A percentile compares a stretch with the other conserved stretches of the same genome.
Evolutionary conservation across 106 monocot species (phyloP).

Genomic region (Acorus calamus): DNA sequence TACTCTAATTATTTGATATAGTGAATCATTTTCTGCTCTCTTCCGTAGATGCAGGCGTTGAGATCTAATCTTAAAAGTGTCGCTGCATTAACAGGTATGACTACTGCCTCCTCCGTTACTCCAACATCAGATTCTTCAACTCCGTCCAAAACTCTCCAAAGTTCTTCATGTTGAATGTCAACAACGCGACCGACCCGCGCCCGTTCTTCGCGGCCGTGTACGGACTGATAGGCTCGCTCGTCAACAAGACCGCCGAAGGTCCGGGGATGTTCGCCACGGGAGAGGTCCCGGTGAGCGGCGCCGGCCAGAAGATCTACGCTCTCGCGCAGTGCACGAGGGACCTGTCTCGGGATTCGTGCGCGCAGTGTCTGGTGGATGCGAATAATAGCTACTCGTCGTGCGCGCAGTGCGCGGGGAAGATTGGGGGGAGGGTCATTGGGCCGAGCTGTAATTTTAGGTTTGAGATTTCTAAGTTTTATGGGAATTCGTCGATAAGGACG

Average conservation of each 20-base stretch:
- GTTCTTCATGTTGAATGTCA: not conserved
- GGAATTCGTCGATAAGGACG: conserved; percentile 2
- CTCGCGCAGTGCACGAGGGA: conserved; percentile 32
- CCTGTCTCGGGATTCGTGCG: conserved; percentile 9
- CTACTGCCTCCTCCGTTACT: too few species aligned
- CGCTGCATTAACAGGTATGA: too few species aligned
- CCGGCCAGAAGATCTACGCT: conserved; percentile 9
- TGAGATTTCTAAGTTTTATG: conserved; percentile 10
- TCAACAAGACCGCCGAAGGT: not conserved
- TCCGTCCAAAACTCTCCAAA: too few species aligned
- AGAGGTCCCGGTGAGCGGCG: not conserved
- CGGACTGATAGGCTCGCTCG: not conserved
- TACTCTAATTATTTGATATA: too few species aligned
- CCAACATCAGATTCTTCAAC: too few species aligned
- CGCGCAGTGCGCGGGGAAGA: not conserved
- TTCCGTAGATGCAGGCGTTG: too few species aligned
- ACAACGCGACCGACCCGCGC: not conserved
- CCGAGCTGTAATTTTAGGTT: conserved; percentile 33
- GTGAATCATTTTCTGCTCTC: too few species aligned
- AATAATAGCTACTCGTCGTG: not conserved
- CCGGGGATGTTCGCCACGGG: conserved; percentile 9
- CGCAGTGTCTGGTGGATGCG: conserved; percentile 8
- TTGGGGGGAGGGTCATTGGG: conserved; percentile 15
- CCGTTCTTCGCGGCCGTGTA: conserved; percentile 3
- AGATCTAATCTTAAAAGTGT: too few species aligned